Evolutionary conservation across 2,329 filamentous ascomycete genomes (phyloP).

Genomic region (Orbilia ellipsospora): DNA sequence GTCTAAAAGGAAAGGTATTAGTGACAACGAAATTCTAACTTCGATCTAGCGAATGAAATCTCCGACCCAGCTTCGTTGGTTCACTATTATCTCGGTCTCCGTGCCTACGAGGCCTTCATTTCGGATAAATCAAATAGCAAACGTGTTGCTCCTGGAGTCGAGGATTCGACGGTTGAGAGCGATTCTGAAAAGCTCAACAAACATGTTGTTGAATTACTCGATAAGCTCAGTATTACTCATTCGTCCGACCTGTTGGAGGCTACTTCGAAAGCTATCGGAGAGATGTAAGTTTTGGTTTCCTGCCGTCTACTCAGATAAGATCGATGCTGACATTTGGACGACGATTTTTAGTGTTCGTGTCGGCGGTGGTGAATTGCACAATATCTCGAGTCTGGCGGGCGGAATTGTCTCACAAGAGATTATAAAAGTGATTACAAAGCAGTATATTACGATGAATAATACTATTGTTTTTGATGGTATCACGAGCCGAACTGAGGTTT

Average conservation of each 20-base stretch:
- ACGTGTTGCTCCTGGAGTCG: slow-evolving; percentile 54
- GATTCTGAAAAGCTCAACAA: slow-evolving; percentile 53
- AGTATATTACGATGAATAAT: slow-evolving; percentile 78
- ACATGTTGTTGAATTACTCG: slow-evolving; percentile 27
- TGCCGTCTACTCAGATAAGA: background rate
- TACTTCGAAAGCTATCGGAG: slow-evolving; percentile 66
- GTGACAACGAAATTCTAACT: background rate
- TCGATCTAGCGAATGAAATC: slow-evolving; percentile 43
- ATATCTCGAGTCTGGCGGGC: slow-evolving; percentile 85
- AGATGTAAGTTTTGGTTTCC: slow-evolving; percentile 62
- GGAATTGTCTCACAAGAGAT: slow-evolving; percentile 97
- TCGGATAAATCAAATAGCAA: slow-evolving; percentile 30
- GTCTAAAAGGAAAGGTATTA: too few relatives aligned
- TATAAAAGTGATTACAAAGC: slow-evolving; percentile 83
- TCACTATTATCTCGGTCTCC: slow-evolving; percentile 75
- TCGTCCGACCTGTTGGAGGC: slow-evolving; percentile 66
- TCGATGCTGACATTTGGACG: background rate
- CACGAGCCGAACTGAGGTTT: slow-evolving; percentile 70
- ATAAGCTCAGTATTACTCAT: slow-evolving; percentile 58
- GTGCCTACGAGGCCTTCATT: slow-evolving; percentile 57
- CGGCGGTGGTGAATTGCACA: slow-evolving; percentile 87
- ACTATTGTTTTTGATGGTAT: slow-evolving; percentile 78
- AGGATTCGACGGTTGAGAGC: slow-evolving; percentile 46
- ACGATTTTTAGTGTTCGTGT: slow-evolving; percentile 69
- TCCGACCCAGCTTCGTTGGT: slow-evolving; percentile 70